Percentiles rank a stretch among this genome's conserved stretches.
Conservation (phyloP, 306 rosid genomes). For the Vachellia collinsii region DNA sequence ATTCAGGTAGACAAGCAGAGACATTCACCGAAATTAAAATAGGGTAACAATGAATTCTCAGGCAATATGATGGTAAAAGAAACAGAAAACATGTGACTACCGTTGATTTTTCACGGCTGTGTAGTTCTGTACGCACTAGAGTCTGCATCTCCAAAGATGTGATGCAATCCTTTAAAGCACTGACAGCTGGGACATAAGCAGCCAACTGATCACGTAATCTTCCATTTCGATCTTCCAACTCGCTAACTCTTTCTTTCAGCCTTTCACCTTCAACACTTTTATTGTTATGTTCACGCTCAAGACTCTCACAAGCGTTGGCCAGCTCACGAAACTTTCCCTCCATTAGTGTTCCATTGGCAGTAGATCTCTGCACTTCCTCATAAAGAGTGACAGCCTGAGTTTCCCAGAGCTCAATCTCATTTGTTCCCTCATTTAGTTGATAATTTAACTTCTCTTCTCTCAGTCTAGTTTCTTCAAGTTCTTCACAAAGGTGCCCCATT, state of each 20-base stretch:
- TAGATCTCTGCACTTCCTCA: conserved; percentile 58
- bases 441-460: conserved; percentile 51
- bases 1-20: not conserved
- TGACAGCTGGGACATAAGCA: conserved; percentile 66
- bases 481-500: conserved; percentile 47
- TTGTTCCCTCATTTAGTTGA: conserved; percentile 52
- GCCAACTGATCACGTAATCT: conserved; percentile 64
- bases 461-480: conserved; percentile 46
- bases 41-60: conserved; percentile 6
- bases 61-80: conserved; percentile 2
- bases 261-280: conserved; percentile 56
- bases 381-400: conserved; percentile 58
- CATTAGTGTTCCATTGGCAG: conserved; percentile 64
- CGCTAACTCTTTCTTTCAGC: conserved; percentile 59
- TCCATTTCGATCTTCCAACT: conserved; percentile 59
- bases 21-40: not conserved
- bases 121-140: conserved; percentile 33
- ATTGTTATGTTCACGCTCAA: conserved; percentile 57
- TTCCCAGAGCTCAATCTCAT: conserved; percentile 65
- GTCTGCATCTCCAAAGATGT: conserved; percentile 73
- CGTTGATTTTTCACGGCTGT: conserved; percentile 48
- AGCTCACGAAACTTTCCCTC: conserved; percentile 77
- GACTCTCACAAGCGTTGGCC: conserved; percentile 50
- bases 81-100: conserved; percentile 39
- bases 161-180: conserved; percentile 65